Evolutionary conservation across 352 stramenopile species (phyloP).

Genomic region (Pythium volutum): DNA sequence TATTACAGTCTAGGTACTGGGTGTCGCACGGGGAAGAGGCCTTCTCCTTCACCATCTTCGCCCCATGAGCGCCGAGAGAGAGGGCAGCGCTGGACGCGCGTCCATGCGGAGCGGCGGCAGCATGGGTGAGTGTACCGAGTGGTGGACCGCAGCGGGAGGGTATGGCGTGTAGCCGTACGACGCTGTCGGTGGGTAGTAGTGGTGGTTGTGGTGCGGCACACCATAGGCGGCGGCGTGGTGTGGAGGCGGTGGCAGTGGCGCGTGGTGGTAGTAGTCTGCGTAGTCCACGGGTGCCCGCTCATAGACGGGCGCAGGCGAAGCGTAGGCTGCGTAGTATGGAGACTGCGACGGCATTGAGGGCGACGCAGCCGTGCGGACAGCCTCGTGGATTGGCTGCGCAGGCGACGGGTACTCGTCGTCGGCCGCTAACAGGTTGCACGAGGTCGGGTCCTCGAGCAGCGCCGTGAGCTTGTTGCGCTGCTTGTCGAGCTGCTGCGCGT

Average conservation of each 20-base stretch:
- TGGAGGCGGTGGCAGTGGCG: not conserved
- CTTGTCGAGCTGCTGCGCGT: constrained; percentile 68
- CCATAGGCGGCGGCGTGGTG: constrained; percentile 2
- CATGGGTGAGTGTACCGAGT: not conserved
- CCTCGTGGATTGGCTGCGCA: not conserved
- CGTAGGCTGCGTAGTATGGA: constrained; percentile 5
- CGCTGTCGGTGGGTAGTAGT: not conserved
- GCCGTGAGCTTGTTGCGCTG: constrained; percentile 71
- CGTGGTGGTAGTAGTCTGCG: constrained; percentile 18
- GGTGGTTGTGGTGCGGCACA: not conserved
- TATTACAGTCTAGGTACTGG: constrained; percentile 1
- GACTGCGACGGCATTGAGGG: not conserved
- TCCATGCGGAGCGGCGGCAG: constrained; percentile 23
- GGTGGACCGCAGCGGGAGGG: not conserved
- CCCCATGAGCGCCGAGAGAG: constrained; percentile 19
- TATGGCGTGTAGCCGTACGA: not conserved
- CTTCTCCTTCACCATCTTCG: constrained; percentile 18
- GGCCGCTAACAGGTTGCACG: constrained; percentile 38
- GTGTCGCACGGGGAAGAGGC: constrained; percentile 1
- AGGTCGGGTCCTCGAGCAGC: constrained; percentile 61
- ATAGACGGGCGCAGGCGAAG: constrained; percentile 3
- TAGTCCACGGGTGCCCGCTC: constrained; percentile 3
- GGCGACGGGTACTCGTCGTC: constrained; percentile 28
- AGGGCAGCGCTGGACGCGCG: constrained; percentile 12
- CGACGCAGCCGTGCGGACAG: not conserved